phyloP scores from a whole-genome alignment of 257 asterid genomes.

The Nicotiana attenuata region DNA sequence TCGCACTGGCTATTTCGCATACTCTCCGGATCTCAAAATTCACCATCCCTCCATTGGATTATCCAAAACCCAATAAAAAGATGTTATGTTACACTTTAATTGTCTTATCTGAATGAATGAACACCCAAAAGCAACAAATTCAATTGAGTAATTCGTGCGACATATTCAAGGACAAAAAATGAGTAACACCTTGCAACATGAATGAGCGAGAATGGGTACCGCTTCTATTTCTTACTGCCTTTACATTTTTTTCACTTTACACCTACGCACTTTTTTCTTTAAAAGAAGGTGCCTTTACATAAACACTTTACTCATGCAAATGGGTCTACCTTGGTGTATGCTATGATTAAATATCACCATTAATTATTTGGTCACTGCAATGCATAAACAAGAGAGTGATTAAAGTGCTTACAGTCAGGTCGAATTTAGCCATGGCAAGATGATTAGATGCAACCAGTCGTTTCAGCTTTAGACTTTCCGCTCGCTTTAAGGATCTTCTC shows the following conservation, averaged over 20 bases:
- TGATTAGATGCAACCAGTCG: slow-evolving; percentile 84
- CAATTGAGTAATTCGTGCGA: not conserved
- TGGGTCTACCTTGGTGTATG: not conserved
- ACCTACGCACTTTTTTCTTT: not conserved
- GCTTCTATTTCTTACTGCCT: not conserved
- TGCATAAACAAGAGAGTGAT: not conserved
- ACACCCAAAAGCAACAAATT: not conserved
- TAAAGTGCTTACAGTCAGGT: slow-evolving; percentile 52
- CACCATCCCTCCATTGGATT: not conserved
- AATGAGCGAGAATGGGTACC: not conserved
- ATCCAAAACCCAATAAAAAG: not conserved
- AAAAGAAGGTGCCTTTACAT: not conserved
- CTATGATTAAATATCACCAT: not conserved
- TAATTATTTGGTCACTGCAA: not conserved
- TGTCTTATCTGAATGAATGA: not conserved
- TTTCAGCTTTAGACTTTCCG: slow-evolving; percentile 75
- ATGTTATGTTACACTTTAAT: not conserved
- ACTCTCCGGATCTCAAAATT: not conserved
- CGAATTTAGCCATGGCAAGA: slow-evolving; percentile 82
- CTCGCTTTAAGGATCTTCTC: slow-evolving; percentile 84
- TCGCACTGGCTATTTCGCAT: not conserved
- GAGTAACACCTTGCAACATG: not conserved
- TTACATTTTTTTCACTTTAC: not conserved
- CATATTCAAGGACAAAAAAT: slow-evolving; percentile 1
- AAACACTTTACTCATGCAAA: not conserved